phyloP scores from a whole-genome alignment of 1,284 basidiomycete species.

The Kwoniella shivajii region DNA sequence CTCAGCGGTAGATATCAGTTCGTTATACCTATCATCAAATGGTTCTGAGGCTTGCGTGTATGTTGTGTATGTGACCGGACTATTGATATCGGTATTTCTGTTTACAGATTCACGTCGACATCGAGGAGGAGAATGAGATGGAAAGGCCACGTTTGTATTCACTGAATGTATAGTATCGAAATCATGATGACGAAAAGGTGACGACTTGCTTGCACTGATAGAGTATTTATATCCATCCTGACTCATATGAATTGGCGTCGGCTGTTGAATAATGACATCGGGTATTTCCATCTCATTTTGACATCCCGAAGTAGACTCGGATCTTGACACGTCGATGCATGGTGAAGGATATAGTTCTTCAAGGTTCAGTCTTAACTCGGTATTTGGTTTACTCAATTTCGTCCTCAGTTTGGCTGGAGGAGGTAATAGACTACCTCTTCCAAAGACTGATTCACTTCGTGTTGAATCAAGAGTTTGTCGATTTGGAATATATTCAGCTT shows the following conservation, averaged over 20 bases:
- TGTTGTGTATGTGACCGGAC: background rate
- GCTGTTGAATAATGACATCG: background rate
- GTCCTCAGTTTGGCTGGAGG: background rate
- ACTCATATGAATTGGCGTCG: background rate
- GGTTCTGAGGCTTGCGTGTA: background rate
- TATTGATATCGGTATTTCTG: too few relatives aligned
- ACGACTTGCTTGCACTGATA: background rate
- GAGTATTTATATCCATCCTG: background rate
- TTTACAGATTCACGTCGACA: too few relatives aligned
- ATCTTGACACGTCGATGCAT: background rate
- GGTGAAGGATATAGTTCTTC: background rate
- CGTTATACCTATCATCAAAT: background rate
- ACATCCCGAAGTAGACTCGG: background rate
- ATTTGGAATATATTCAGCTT: background rate
- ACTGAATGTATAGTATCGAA: background rate
- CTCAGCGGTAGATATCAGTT: background rate
- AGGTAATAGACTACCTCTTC: background rate
- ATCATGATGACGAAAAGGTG: constrained; percentile 3
- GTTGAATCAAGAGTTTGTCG: background rate
- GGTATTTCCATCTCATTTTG: background rate
- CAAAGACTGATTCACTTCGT: background rate
- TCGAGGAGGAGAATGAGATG: background rate
- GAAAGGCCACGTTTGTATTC: too few relatives aligned
- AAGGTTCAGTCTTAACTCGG: too few relatives aligned
- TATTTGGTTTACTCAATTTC: background rate